Conservation (phyloP, 2,329 filamentous ascomycete genomes). For the Dissoconium aciculare region DNA sequence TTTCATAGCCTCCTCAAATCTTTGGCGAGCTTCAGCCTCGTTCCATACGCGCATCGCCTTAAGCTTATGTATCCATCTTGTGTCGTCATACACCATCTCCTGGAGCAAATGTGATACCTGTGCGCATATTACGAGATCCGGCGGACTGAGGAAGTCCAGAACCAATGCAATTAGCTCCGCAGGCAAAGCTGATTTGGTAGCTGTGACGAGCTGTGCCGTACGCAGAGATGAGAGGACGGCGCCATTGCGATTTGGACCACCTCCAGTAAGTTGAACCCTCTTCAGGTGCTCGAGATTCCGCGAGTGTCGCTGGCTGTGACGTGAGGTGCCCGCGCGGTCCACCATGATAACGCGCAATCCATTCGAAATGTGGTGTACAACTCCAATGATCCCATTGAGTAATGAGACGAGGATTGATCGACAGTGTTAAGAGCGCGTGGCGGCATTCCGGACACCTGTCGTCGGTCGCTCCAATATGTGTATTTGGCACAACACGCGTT, state of each 20-base stretch:
- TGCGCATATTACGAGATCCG: constrained; percentile 75
- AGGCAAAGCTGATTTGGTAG: constrained; percentile 59
- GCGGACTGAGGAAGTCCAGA: constrained; percentile 73
- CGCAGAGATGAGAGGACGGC: constrained; percentile 61
- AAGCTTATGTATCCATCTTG: constrained; percentile 77
- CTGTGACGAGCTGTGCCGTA: constrained; percentile 58
- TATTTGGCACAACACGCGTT: no score
- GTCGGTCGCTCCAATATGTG: no score
- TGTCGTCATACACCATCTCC: constrained; percentile 98
- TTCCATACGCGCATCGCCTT: constrained; percentile 86
- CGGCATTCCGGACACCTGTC: no score
- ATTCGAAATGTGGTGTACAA: no score
- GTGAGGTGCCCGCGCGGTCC: constrained; percentile 9
- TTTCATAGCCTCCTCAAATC: constrained; percentile 56
- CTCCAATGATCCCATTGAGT: no score
- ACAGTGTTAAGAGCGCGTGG: no score
- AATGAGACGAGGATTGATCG: no score
- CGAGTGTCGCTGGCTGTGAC: constrained; percentile 11
- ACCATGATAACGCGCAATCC: constrained; percentile 1
- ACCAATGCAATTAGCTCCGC: constrained; percentile 85
- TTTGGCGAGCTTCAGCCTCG: constrained; percentile 65
- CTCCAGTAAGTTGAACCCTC: constrained; percentile 16
- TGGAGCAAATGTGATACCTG: constrained; percentile 71
- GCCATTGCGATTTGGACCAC: constrained; percentile 6
- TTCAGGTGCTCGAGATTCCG: constrained; percentile 19